Conservation (phyloP, 2,329 filamentous ascomycete species). For the Ophiostoma triangulosporum region DNA sequence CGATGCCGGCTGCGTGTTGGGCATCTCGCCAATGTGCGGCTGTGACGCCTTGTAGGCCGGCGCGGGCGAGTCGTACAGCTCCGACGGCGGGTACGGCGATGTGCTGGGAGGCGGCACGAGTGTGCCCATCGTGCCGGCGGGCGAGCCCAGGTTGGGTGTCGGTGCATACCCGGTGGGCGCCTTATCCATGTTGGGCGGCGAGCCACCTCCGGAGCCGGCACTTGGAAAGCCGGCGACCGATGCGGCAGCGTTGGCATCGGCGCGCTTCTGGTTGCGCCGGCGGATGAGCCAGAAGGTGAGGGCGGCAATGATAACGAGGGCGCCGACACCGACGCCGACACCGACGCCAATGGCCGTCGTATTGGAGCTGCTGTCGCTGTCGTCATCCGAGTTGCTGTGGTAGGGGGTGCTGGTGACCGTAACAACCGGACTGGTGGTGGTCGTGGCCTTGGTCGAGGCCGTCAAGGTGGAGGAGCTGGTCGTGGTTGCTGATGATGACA, state of each 20-base stretch:
- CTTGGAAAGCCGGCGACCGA: neutral
- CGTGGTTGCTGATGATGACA: neutral
- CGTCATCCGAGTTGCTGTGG: no score
- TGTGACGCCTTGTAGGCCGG: neutral
- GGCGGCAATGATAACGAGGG: neutral
- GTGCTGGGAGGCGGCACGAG: neutral
- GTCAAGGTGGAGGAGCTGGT: neutral
- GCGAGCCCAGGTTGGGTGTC: neutral
- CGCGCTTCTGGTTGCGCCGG: neutral
- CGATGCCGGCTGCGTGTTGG: neutral
- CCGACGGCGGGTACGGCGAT: neutral
- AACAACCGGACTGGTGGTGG: neutral
- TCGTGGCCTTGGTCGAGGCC: neutral
- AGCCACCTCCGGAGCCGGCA: neutral
- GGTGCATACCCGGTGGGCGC: constrained; percentile 1
- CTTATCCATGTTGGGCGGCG: neutral
- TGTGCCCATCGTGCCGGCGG: neutral
- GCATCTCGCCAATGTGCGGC: neutral
- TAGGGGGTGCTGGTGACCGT: no score
- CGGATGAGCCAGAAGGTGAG: constrained; percentile 2
- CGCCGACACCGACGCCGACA: constrained; percentile 1
- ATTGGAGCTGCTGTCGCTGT: neutral
- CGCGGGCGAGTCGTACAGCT: neutral
- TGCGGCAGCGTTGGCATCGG: neutral
- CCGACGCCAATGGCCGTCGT: constrained; percentile 8